Percentiles rank a stretch among this genome's conserved stretches.
Evolutionary conservation across 768 basidiomycete species (phyloP).

Genomic region (Steccherinum ochraceum): DNA sequence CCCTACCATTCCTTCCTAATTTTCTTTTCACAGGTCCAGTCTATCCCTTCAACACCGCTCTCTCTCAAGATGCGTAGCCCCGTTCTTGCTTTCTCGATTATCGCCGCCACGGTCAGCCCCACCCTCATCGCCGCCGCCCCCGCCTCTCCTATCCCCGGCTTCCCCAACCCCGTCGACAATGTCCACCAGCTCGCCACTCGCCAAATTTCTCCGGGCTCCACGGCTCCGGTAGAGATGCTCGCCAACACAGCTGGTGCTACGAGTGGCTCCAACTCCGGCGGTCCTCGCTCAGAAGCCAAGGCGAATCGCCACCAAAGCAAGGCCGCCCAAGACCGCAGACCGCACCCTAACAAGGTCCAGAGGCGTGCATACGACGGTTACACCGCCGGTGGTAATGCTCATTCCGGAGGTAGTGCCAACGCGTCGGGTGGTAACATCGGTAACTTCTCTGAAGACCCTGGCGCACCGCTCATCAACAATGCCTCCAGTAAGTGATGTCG

Average conservation of each 20-base stretch:
- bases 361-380: constrained; percentile 18
- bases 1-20: constrained; percentile 21
- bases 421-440: constrained; percentile 17
- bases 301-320: constrained; percentile 1
- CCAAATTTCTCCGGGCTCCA: background rate
- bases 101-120: constrained; percentile 26
- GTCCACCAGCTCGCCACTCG: constrained; percentile 8
- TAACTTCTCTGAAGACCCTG: constrained; percentile 6
- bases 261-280: background rate
- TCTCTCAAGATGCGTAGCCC: constrained; percentile 25
- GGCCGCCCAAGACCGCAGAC: constrained; percentile 1
- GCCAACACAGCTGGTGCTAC: background rate
- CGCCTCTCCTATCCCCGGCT: constrained; percentile 7
- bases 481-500: constrained; percentile 12
- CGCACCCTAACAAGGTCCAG: background rate
- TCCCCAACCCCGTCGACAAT: constrained; percentile 8
- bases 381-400: constrained; percentile 22
- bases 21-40: constrained; percentile 10
- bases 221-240: background rate
- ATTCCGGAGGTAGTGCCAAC: constrained; percentile 16
- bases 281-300: constrained; percentile 7
- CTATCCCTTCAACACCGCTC: constrained; percentile 7
- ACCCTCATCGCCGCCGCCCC: constrained; percentile 21
- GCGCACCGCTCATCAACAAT: constrained; percentile 8
- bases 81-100: constrained; percentile 24